These are phyloP conservation scores for Taphrina wiesneri DNA, from an alignment of 1,139 yeast species.

Conservation along the genomic window DNA sequence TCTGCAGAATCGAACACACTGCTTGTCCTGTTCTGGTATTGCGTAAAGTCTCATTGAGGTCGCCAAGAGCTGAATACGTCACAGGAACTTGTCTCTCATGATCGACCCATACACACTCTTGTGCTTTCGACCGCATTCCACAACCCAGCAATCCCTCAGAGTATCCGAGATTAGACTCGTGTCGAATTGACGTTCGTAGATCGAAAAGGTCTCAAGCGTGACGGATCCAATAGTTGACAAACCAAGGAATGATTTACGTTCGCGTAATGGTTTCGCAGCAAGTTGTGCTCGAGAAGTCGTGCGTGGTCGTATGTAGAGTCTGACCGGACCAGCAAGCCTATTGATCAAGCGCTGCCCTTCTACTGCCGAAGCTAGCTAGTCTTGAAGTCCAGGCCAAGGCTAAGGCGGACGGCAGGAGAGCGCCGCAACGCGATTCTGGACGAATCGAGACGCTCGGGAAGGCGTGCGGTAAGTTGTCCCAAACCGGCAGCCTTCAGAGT, in stretches of 20 bases:
- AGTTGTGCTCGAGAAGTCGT: background rate
- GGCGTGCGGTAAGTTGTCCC: conserved; percentile 12
- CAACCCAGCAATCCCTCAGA: background rate
- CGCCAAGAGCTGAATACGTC: background rate
- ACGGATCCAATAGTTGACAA: background rate
- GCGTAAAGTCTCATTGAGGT: background rate
- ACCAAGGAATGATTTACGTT: background rate
- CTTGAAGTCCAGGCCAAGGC: background rate
- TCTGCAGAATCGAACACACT: background rate
- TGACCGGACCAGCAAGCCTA: background rate
- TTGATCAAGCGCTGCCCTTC: background rate
- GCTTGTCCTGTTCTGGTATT: background rate
- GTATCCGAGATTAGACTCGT: background rate
- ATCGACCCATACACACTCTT: conserved; percentile 9
- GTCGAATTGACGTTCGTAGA: background rate
- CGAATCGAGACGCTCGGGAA: conserved; percentile 9
- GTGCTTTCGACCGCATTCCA: background rate
- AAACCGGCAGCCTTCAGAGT: background rate
- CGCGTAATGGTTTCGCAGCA: background rate
- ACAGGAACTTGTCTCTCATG: background rate
- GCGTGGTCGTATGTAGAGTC: background rate
- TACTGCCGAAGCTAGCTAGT: background rate
- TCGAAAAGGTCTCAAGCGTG: background rate
- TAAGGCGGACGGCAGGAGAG: background rate
- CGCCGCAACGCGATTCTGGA: conserved; percentile 11